Percentiles rank a stretch among this genome's conserved stretches.
phyloP scores from a whole-genome alignment of 2,329 filamentous ascomycete species.

The Sporothrix variecibatus region DNA sequence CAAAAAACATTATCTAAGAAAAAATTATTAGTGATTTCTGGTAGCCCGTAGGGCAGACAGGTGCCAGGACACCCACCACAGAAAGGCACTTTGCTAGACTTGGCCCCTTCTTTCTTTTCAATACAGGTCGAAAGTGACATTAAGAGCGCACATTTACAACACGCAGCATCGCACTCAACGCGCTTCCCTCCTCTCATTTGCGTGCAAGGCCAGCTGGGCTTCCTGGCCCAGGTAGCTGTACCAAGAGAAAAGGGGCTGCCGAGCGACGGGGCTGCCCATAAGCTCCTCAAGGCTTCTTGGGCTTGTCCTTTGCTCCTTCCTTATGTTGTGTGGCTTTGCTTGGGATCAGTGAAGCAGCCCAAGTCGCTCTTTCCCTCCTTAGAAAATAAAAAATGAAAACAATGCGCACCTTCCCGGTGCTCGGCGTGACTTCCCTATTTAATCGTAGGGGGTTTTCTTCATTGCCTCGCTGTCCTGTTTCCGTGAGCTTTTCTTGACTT shows the following conservation, averaged over 20 bases:
- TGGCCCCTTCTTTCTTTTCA: too few relatives aligned
- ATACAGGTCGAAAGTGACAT: background rate
- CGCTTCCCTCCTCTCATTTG: background rate
- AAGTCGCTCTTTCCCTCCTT: background rate
- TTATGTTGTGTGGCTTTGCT: background rate
- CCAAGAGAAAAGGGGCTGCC: background rate
- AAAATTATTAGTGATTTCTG: background rate
- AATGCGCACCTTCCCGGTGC: background rate
- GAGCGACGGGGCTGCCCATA: background rate
- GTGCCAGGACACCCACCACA: too few relatives aligned
- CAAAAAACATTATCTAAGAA: background rate
- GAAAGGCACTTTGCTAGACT: too few relatives aligned
- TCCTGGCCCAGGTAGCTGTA: background rate
- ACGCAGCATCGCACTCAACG: background rate
- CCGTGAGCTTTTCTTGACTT: background rate
- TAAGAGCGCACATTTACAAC: background rate
- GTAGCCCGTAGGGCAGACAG: background rate
- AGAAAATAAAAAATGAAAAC: background rate
- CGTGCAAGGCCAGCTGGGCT: background rate
- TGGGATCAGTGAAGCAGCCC: background rate
- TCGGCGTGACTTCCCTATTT: background rate
- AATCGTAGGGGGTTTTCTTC: background rate
- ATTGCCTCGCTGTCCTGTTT: background rate
- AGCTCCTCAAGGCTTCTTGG: background rate
- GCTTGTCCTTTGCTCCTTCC: background rate